phyloP scores from a whole-genome alignment of 495 filamentous ascomycete genomes.

The Staphylotrichum longicolle region DNA sequence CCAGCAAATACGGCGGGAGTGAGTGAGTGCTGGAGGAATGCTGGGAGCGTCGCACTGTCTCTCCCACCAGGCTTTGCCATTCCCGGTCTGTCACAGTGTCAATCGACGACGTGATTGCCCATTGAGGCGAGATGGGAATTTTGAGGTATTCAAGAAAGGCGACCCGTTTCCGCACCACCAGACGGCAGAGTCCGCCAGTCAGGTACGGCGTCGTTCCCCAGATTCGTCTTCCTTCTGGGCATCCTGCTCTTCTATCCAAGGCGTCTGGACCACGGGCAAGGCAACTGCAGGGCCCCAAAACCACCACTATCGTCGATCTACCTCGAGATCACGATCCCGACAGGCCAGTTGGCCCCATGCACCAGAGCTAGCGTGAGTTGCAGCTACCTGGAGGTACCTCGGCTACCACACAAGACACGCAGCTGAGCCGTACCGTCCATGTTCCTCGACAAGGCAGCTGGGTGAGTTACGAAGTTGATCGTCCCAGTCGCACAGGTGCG shows the following conservation, averaged over 20 bases:
- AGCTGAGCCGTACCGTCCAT: neutral
- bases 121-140: constrained; percentile 5
- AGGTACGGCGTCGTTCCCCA: neutral
- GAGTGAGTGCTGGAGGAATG: neutral
- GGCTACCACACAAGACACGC: neutral
- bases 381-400: neutral
- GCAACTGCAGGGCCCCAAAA: neutral
- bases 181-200: no score
- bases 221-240: neutral
- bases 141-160: no score
- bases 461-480: neutral
- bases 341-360: neutral
- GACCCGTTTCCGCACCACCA: no score
- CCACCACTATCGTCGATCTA: neutral
- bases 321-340: neutral
- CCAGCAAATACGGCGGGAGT: neutral
- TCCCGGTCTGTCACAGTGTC: neutral
- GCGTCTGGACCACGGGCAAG: neutral
- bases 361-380: neutral
- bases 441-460: neutral
- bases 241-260: neutral
- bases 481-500: neutral
- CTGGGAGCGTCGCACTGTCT: neutral
- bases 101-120: neutral
- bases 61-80: neutral